These are phyloP conservation scores for Paecilomyces niveus DNA, from an alignment of 2,329 filamentous ascomycete species.

Conservation along the genomic window DNA sequence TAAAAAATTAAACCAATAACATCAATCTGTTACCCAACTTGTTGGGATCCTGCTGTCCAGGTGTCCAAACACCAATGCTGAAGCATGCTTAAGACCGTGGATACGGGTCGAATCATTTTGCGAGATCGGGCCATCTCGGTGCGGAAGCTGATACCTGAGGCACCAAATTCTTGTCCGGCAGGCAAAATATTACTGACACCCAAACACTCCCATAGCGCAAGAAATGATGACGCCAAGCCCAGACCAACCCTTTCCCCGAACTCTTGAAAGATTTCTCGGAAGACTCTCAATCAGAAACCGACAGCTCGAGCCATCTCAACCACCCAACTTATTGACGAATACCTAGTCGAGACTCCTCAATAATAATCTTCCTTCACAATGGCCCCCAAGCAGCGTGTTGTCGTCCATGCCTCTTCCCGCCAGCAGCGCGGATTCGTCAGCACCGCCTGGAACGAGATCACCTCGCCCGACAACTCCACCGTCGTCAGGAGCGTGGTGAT, in stretches of 20 bases:
- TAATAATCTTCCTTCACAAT: constrained; percentile 35
- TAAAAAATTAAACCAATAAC: too few species aligned
- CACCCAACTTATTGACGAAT: neutral
- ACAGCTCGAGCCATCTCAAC: neutral
- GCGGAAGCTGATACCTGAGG: too few species aligned
- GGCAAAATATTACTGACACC: neutral
- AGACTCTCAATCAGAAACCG: neutral
- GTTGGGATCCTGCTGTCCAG: too few species aligned
- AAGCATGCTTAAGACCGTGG: too few species aligned
- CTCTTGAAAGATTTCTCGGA: neutral
- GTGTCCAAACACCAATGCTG: too few species aligned
- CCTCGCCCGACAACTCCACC: constrained; percentile 60
- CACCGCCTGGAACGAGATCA: constrained; percentile 56
- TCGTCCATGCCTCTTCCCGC: constrained; percentile 43
- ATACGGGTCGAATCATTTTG: too few species aligned
- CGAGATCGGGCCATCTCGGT: too few species aligned
- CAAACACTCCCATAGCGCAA: neutral
- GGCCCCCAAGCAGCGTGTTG: constrained; percentile 56
- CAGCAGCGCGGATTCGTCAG: constrained; percentile 47
- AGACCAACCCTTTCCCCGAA: neutral
- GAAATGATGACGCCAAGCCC: neutral
- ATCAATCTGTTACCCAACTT: too few species aligned
- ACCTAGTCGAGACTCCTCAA: neutral
- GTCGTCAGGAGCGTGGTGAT: constrained; percentile 61
- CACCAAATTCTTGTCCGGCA: neutral